Percentiles rank a stretch among this genome's conserved stretches.
Conservation (phyloP, 352 stramenopile genomes). For the Phytophthora pseudosyringae region DNA sequence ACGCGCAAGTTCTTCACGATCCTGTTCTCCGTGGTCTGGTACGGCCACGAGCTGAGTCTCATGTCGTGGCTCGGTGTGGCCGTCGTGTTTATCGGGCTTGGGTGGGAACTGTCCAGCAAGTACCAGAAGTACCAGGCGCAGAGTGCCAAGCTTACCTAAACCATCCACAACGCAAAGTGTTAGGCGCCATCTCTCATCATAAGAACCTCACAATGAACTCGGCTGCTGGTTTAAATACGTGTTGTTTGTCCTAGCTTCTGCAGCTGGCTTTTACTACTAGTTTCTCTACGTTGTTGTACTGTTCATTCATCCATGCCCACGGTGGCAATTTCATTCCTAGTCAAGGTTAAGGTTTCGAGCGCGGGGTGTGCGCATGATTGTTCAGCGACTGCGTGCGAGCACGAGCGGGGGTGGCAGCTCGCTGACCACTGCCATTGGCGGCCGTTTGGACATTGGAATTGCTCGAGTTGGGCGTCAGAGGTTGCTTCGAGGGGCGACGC, state of each 20-base stretch:
- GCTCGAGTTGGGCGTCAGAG: conserved; percentile 35
- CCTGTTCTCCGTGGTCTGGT: conserved; percentile 97
- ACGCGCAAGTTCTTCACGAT: conserved; percentile 99
- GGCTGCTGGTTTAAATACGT: conserved; percentile 20
- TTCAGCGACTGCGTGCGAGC: conserved; percentile 50
- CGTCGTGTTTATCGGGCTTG: conserved; percentile 92
- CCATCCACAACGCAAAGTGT: conserved; percentile 9
- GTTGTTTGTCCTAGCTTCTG: background rate
- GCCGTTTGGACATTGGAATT: conserved; percentile 22
- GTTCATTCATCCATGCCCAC: conserved; percentile 7
- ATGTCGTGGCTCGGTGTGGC: conserved; percentile 93
- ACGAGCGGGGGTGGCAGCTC: conserved; percentile 27
- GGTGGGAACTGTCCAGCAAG: conserved; percentile 86
- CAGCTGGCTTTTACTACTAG: background rate
- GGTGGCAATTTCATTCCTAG: conserved; percentile 14
- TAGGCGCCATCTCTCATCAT: conserved; percentile 32
- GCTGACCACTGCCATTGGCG: conserved; percentile 17
- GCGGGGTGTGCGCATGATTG: conserved; percentile 4
- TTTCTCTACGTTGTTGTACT: conserved; percentile 17
- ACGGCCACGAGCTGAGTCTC: conserved; percentile 92
- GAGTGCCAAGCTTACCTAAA: conserved; percentile 43
- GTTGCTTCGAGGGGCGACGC: conserved; percentile 40
- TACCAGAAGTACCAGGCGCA: conserved; percentile 86
- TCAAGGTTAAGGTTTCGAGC: conserved; percentile 30
- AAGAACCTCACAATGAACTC: conserved; percentile 35